Evolutionary conservation across 495 filamentous ascomycete genomes (phyloP).

Genomic region (Talaromyces ruber): DNA sequence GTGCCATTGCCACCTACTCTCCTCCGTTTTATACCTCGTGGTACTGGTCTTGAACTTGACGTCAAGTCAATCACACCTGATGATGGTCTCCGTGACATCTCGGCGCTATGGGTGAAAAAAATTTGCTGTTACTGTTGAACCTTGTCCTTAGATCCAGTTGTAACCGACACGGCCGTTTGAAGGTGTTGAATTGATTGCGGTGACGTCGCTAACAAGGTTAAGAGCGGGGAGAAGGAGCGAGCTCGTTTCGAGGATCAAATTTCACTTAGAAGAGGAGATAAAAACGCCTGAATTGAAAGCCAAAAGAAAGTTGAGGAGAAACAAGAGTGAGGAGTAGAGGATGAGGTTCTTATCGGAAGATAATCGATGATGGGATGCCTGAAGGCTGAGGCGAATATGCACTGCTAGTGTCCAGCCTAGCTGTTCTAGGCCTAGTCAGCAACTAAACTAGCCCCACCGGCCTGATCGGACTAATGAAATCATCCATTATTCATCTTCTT

Average conservation of each 20-base stretch:
- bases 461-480: background rate
- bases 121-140: background rate
- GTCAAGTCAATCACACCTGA: slow-evolving; percentile 2
- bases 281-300: background rate
- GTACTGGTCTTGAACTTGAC: slow-evolving; percentile 9
- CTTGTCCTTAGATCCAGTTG: background rate
- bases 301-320: background rate
- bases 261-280: background rate
- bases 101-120: background rate
- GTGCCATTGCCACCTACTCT: slow-evolving; percentile 17
- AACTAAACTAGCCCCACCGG: background rate
- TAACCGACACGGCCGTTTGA: background rate
- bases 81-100: background rate
- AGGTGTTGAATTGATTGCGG: background rate
- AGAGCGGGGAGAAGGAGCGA: background rate
- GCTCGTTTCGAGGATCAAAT: background rate
- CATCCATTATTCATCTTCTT: background rate
- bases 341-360: background rate
- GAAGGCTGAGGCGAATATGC: background rate
- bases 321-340: background rate
- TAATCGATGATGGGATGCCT: background rate
- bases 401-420: background rate
- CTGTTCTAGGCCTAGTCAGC: background rate
- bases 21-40: slow-evolving; percentile 19
- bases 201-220: background rate